Evolutionary conservation across 192 early-diverging fungal genomes (phyloP).

Genomic region (Neocallimastix lanati): DNA sequence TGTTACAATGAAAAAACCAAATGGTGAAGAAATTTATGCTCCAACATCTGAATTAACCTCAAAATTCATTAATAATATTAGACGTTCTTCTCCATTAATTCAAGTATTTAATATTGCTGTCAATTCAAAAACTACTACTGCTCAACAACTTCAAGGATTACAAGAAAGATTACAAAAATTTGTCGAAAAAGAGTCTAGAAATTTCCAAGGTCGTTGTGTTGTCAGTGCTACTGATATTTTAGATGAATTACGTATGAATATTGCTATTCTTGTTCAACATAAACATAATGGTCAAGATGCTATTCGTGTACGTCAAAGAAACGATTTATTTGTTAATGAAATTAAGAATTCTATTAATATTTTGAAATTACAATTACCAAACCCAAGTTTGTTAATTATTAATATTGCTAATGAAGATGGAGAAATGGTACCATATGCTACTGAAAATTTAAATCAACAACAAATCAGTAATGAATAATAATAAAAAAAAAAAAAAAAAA

Average conservation of each 20-base stretch:
- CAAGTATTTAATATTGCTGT: neutral
- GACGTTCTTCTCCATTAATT: conserved; percentile 21
- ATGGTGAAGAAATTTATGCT: conserved; percentile 66
- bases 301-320: neutral
- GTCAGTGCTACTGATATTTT: neutral
- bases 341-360: neutral
- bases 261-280: neutral
- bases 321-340: neutral
- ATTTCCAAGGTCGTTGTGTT: neutral
- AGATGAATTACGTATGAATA: neutral
- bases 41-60: conserved; percentile 48
- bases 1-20: conserved; percentile 59
- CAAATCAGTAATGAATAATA: too few species aligned
- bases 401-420: neutral
- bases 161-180: neutral
- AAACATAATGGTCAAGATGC: neutral
- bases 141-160: neutral
- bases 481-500: too few species aligned
- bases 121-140: neutral
- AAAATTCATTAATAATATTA: conserved; percentile 52
- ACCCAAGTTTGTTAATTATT: neutral
- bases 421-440: neutral
- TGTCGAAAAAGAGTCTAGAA: neutral
- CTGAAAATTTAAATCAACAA: too few species aligned
- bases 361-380: neutral